A percentile compares a stretch with the other conserved stretches of the same genome.
Evolutionary conservation across 768 basidiomycete genomes (phyloP).

Genomic region (Russula foetens): DNA sequence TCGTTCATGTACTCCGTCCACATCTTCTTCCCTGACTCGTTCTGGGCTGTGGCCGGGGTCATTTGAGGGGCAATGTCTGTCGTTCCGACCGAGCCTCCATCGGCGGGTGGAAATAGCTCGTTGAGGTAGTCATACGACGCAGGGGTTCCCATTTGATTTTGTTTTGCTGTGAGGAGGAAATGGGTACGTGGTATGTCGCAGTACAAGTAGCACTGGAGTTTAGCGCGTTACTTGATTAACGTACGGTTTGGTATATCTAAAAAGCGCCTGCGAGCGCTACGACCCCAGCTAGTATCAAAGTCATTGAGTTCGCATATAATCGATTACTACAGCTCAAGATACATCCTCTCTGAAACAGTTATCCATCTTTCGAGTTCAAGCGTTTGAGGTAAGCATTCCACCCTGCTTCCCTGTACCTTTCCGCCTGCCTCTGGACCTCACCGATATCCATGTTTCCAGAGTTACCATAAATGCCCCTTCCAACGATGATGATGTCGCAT

Average conservation of each 20-base stretch:
- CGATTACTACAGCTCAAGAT: no score
- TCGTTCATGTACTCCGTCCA: background rate
- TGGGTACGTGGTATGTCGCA: no score
- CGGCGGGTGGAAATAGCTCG: background rate
- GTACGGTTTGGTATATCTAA: no score
- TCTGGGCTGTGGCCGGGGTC: background rate
- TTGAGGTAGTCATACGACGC: background rate
- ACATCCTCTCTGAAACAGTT: background rate
- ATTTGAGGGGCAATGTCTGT: background rate
- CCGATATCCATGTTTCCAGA: conserved; percentile 37
- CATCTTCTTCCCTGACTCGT: background rate
- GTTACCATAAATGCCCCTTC: conserved; percentile 84
- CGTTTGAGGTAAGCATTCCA: conserved; percentile 81
- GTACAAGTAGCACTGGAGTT: no score
- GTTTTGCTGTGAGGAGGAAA: no score
- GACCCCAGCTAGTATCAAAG: no score
- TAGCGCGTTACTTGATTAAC: no score
- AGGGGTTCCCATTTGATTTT: background rate
- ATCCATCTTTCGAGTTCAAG: background rate
- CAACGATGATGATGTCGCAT: conserved; percentile 96
- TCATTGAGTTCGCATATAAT: no score
- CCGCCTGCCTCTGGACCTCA: conserved; percentile 60
- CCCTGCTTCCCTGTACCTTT: conserved; percentile 75
- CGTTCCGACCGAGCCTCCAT: background rate
- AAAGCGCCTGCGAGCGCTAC: no score